Percentiles rank a stretch among this genome's conserved stretches.
Evolutionary conservation across 148 eudicot species (phyloP).

Genomic region (Camellia granthamiana): DNA sequence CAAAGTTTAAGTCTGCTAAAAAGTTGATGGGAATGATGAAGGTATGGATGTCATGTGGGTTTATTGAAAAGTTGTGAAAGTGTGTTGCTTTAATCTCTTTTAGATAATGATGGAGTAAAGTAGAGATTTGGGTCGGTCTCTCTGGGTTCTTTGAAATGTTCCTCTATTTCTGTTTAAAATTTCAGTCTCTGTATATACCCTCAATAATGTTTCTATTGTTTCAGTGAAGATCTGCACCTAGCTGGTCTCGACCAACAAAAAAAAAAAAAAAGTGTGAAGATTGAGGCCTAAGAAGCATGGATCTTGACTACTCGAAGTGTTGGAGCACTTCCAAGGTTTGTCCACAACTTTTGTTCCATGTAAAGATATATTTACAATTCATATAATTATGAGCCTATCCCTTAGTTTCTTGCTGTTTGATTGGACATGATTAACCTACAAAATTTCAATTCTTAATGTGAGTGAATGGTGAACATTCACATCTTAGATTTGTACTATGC

Average conservation of each 20-base stretch:
- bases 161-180: background rate
- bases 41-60: constrained; percentile 21
- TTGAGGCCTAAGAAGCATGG: constrained; percentile 39
- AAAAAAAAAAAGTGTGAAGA: constrained; percentile 6
- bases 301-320: constrained; percentile 40
- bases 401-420: background rate
- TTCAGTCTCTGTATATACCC: background rate
- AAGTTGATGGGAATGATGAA: constrained; percentile 6
- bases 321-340: constrained; percentile 59
- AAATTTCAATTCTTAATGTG: background rate
- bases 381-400: background rate
- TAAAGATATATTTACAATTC: background rate
- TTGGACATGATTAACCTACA: background rate
- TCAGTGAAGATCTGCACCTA: constrained; percentile 25
- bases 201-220: constrained; percentile 17
- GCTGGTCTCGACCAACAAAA: constrained; percentile 7
- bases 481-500: background rate
- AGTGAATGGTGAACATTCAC: background rate
- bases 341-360: background rate
- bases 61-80: constrained; percentile 18
- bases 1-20: background rate
- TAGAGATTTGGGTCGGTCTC: constrained; percentile 23
- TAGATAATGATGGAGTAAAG: constrained; percentile 8
- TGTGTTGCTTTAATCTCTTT: constrained; percentile 10
- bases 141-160: constrained; percentile 1